These are phyloP conservation scores for Carex arenaria DNA, from an alignment of 202 grass and related monocot genomes.

Conservation along the genomic window DNA sequence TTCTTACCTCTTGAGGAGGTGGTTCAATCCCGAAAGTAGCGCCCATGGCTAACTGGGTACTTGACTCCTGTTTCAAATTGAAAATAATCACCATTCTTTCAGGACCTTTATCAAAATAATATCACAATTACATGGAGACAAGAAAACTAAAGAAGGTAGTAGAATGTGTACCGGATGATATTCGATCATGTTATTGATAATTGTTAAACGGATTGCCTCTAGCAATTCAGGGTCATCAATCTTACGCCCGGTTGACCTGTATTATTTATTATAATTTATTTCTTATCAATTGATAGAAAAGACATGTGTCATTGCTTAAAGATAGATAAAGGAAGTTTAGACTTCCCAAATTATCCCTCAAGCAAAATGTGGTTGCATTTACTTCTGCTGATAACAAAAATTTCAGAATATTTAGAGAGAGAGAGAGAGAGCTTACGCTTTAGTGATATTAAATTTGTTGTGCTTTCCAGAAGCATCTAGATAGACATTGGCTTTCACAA, in stretches of 20 bases:
- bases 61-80: conserved; percentile 63
- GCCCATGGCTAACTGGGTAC: conserved; percentile 92
- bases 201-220: conserved; percentile 87
- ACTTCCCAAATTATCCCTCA: background rate
- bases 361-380: conserved; percentile 14
- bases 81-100: conserved; percentile 15
- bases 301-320: background rate
- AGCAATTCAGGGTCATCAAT: conserved; percentile 90
- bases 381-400: conserved; percentile 8
- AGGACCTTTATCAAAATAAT: background rate
- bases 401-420: background rate
- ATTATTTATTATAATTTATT: conserved; percentile 46
- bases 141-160: conserved; percentile 3
- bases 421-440: conserved; percentile 48
- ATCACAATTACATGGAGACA: conserved; percentile 6
- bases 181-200: conserved; percentile 91
- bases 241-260: conserved; percentile 95
- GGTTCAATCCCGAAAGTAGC: conserved; percentile 87
- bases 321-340: background rate
- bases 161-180: conserved; percentile 80
- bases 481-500: conserved; percentile 86
- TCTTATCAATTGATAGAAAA: background rate
- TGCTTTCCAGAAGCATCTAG: conserved; percentile 93
- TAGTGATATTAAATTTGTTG: conserved; percentile 81
- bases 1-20: conserved; percentile 49